These are phyloP conservation scores for Dorcoceras hygrometricum DNA, from an alignment of 257 asterid species.

Conservation along the genomic window DNA sequence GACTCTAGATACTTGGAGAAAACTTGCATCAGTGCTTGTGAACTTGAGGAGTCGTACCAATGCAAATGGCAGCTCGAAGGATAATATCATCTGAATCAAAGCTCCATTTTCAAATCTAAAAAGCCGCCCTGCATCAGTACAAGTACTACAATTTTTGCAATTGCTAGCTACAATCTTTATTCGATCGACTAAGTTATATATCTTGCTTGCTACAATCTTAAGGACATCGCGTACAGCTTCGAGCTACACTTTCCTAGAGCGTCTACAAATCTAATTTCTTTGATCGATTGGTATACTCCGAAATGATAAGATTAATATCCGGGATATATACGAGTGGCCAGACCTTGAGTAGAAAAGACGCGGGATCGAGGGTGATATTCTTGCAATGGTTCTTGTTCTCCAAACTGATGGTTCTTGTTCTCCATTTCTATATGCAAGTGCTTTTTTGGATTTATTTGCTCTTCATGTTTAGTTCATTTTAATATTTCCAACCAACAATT, in stretches of 20 bases:
- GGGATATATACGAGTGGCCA: too few relatives aligned
- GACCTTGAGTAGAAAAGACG: constrained; percentile 28
- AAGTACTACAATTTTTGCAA: not conserved
- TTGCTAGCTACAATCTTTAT: too few relatives aligned
- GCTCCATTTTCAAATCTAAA: constrained; percentile 21
- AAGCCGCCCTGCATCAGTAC: constrained; percentile 24
- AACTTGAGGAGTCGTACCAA: constrained; percentile 28
- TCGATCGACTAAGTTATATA: not conserved
- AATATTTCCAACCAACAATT: too few relatives aligned
- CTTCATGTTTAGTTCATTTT: too few relatives aligned
- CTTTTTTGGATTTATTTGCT: too few relatives aligned
- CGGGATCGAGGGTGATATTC: constrained; percentile 26
- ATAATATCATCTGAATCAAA: constrained; percentile 24
- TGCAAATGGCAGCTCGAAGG: constrained; percentile 28
- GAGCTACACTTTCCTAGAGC: constrained; percentile 26
- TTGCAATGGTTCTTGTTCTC: constrained; percentile 16
- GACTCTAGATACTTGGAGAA: too few relatives aligned
- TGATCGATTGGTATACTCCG: too few relatives aligned
- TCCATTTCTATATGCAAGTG: too few relatives aligned
- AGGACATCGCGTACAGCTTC: constrained; percentile 26
- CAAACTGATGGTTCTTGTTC: too few relatives aligned
- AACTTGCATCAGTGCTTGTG: constrained; percentile 23
- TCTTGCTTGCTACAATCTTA: not conserved
- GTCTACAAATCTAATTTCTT: not conserved
- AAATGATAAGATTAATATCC: too few relatives aligned